Evolutionary conservation across 306 rosid species (phyloP).

Genomic region (Cicer judaicum): DNA sequence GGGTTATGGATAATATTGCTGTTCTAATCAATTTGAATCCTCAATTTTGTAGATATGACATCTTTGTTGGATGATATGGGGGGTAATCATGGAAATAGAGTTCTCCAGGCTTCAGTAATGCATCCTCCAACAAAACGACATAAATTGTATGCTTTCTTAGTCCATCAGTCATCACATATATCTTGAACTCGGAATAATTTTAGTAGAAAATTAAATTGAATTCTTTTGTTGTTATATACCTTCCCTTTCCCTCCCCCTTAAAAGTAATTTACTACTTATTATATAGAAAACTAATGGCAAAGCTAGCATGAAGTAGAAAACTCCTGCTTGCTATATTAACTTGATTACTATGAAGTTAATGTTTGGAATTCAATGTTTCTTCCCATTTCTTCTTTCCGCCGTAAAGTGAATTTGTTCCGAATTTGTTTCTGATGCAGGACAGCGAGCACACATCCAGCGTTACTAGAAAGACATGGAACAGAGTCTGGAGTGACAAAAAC

Average conservation of each 20-base stretch:
- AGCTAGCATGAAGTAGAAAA: constrained; percentile 5
- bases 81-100: constrained; percentile 56
- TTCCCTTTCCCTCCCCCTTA: background rate
- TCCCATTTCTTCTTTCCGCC: constrained; percentile 14
- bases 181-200: constrained; percentile 39
- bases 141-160: constrained; percentile 75
- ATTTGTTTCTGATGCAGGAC: constrained; percentile 58
- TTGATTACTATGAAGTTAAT: constrained; percentile 7
- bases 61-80: constrained; percentile 62
- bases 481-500: constrained; percentile 58
- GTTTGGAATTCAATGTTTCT: constrained; percentile 20
- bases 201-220: constrained; percentile 32
- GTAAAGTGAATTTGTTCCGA: constrained; percentile 37
- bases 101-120: constrained; percentile 59
- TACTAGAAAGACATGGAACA: constrained; percentile 56
- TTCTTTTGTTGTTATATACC: background rate
- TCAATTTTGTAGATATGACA: constrained; percentile 54
- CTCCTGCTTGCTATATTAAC: constrained; percentile 7
- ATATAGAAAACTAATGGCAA: constrained; percentile 18
- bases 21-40: constrained; percentile 40
- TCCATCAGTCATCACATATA: constrained; percentile 45
- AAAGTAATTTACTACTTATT: background rate
- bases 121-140: constrained; percentile 81
- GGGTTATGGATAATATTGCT: constrained; percentile 14
- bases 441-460: constrained; percentile 51